Percentiles rank a stretch among this genome's conserved stretches.
These are phyloP conservation scores for Rhizophagus sp. DNA, from an alignment of 192 early-diverging fungal genomes.

Conservation along the genomic window DNA sequence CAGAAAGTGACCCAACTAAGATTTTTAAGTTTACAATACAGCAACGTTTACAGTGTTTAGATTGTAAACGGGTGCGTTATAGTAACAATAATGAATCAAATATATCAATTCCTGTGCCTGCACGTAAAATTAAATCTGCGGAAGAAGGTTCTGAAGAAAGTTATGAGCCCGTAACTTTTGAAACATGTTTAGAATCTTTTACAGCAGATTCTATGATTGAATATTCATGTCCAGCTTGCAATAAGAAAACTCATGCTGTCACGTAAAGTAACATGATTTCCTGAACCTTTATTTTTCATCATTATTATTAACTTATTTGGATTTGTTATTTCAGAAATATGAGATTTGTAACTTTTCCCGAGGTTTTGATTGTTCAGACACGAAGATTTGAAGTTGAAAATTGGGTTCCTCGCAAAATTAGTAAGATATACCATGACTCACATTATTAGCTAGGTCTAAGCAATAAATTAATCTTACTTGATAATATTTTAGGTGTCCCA, in stretches of 20 bases:
- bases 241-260: slow-evolving; percentile 54
- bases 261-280: slow-evolving; percentile 44
- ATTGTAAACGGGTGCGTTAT: slow-evolving; percentile 86
- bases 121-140: slow-evolving; percentile 33
- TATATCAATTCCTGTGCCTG: slow-evolving; percentile 72
- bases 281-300: not conserved
- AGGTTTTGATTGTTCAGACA: slow-evolving; percentile 69
- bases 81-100: slow-evolving; percentile 48
- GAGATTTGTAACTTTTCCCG: slow-evolving; percentile 75
- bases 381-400: slow-evolving; percentile 74
- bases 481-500: slow-evolving; percentile 48
- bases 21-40: slow-evolving; percentile 81
- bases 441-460: not conserved
- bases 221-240: slow-evolving; percentile 65
- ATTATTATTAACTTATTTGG: not conserved
- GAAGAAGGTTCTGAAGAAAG: slow-evolving; percentile 33
- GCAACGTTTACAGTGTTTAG: slow-evolving; percentile 83
- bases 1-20: slow-evolving; percentile 68
- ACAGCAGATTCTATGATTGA: slow-evolving; percentile 55
- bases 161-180: slow-evolving; percentile 61
- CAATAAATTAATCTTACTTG: not conserved
- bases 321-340: slow-evolving; percentile 43
- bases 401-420: slow-evolving; percentile 77
- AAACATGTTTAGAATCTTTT: slow-evolving; percentile 67
- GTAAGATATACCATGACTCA: slow-evolving; percentile 34